Base-by-base conservation (phyloP, 2,329 filamentous ascomycete species). In the Fusarium drepaniforme region DNA sequence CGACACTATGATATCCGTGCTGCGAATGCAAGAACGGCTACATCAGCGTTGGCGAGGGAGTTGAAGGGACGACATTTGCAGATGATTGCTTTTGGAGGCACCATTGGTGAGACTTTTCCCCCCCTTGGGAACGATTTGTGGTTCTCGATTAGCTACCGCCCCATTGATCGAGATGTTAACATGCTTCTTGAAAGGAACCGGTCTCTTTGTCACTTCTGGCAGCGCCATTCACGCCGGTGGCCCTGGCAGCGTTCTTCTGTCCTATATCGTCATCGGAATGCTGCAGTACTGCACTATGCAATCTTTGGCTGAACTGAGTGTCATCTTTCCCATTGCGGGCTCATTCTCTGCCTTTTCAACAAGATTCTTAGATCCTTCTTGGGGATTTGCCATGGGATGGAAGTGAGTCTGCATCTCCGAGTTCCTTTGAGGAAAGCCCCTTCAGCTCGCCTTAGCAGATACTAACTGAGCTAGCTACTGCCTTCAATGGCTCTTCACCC, bases 11-110 rank as follows among this genome's bases (percentile, higher is more conserved):
- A 91, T 76, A 72, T 91, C 59, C 86, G 86, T 21, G 84, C 85
- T 76, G 91, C 89, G 57, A 89, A 94, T 80, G 85, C 94, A 74
- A 93, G 95, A 80, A 96, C 94, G 3, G 93, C 94, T 3, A 89
- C 92, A 74, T 93, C 94, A 61, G 91, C 93, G 8, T 87, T 98
- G 59, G 91, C 93, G 64, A 88, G 95, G 79, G 92, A 91, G 82
- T 84, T 97, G 76, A 97, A 97, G 84, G 91, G 92, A 15, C 88
- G 95, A 60, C 96, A 98, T 86, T 82, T 98, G 80, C 96, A 98
- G 85, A 98, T 98, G 96, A 98, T 98, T 87, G 96, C 96, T 5
- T 97, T 98, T 77, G 95, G 95, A 73, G 96, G 96, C 61, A 96
- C 94, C 13, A 98, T 98, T 79, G 94, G 93, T 90, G 84, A 49